A percentile compares a stretch with the other conserved stretches of the same genome.
phyloP scores from a whole-genome alignment of 2,329 filamentous ascomycete genomes.

The Botrytis paeoniae region DNA sequence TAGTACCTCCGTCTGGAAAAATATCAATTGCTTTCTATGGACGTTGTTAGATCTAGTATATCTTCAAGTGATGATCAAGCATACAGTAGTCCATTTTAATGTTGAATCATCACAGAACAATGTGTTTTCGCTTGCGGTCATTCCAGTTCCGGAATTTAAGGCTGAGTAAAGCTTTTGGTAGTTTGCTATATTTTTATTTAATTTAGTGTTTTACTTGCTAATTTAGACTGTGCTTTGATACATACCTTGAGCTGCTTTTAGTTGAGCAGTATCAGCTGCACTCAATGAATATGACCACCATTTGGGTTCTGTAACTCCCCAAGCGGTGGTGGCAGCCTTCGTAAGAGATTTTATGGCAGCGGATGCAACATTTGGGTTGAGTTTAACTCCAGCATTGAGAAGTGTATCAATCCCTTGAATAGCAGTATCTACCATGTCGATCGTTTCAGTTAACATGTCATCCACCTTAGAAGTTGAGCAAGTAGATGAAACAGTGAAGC shows the following conservation, averaged over 20 bases:
- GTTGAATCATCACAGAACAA: slow-evolving; percentile 17
- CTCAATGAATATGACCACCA: slow-evolving; percentile 5
- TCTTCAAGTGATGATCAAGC: neutral
- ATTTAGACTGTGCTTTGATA: no score
- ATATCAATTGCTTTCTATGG: slow-evolving; percentile 6
- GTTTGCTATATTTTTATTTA: neutral
- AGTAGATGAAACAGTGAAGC: slow-evolving; percentile 14
- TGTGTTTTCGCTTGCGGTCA: slow-evolving; percentile 12
- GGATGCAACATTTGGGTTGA: slow-evolving; percentile 7
- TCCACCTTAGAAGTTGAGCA: slow-evolving; percentile 14
- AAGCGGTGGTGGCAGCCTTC: slow-evolving; percentile 2
- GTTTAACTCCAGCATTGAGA: slow-evolving; percentile 9
- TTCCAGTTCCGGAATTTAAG: slow-evolving; percentile 4
- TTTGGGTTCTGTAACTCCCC: slow-evolving; percentile 2
- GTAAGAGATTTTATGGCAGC: slow-evolving; percentile 1
- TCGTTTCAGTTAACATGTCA: slow-evolving; percentile 14
- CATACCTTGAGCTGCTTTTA: slow-evolving; percentile 17
- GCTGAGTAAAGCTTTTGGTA: slow-evolving; percentile 15
- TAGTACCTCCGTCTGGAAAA: slow-evolving; percentile 4
- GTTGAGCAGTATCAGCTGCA: slow-evolving; percentile 11
- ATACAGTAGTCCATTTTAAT: slow-evolving; percentile 12
- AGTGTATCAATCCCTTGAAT: slow-evolving; percentile 10
- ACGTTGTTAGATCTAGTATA: neutral
- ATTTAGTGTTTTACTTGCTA: neutral
- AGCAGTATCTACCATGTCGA: slow-evolving; percentile 13